These are phyloP conservation scores for Fraxinus latifolia DNA, from an alignment of 305 asterid genomes.

Conservation along the genomic window DNA sequence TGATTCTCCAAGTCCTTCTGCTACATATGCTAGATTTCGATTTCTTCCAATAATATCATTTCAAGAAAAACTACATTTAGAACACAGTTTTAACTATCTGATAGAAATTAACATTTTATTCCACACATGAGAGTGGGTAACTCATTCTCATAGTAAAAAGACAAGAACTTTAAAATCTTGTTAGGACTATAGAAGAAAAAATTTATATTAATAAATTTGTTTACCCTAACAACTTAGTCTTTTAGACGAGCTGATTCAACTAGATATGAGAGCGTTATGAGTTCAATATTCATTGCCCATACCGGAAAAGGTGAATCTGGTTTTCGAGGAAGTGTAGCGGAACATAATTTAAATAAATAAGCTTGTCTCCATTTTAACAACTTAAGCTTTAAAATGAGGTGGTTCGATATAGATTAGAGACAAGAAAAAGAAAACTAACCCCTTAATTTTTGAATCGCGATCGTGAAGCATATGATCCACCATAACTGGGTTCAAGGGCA, in stretches of 20 bases:
- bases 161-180: not conserved
- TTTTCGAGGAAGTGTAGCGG: no score
- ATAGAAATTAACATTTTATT: not conserved
- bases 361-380: not conserved
- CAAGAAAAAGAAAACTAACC: constrained; percentile 10
- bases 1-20: constrained; percentile 31
- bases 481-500: constrained; percentile 19
- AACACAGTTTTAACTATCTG: not conserved
- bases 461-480: constrained; percentile 6
- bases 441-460: constrained; percentile 16
- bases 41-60: not conserved
- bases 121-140: not conserved
- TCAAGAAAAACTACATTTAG: not conserved
- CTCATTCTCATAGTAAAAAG: not conserved
- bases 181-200: not conserved
- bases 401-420: not conserved
- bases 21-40: constrained; percentile 1
- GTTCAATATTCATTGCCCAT: no score
- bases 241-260: no score
- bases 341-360: no score
- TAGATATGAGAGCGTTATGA: no score
- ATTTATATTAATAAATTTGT: no score
- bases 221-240: no score
- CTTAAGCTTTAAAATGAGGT: not conserved
- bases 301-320: no score